Base-by-base conservation (phyloP, 2,329 filamentous ascomycete species). In the Emydomyces testavorans region DNA sequence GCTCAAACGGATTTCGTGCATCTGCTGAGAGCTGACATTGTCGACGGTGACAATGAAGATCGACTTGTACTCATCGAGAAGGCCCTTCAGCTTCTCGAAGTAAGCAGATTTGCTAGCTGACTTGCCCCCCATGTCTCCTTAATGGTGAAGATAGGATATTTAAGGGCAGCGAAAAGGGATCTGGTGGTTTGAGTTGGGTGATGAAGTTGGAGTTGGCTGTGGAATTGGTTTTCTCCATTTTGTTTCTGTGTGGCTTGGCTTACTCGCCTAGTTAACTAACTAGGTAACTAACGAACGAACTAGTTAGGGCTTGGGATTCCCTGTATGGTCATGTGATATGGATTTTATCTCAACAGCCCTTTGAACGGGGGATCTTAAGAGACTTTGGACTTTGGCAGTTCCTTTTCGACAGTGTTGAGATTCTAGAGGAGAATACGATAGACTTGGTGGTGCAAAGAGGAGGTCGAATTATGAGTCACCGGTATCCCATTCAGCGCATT, bases 11-110 rank as follows among this genome's bases (percentile, higher is more conserved):
- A 98, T 96, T 82, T 98, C 92, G 86, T 98, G 92, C 93, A 98
- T 98, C 83, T 98, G 93, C 82, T 98, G 92, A 62, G 92, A 98
- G 73, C 83, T 87, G 82, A 98, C 92, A 98, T 96, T 98, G 87
- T 96, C 86, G 69, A 90, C 83, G 68, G 69, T 81, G 72, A 94
- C 89, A 72, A 98, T 89, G 86, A 98, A 96, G 77, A 96, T 85
- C 67, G 85, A 90, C 72, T 80, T 81, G 84, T 93, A 96, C 71
- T 88, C 83, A 78, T 96, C 86, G 71, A 98, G 83, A 71, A 96
- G 82, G 73, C 72, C 72, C 83, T 95, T 94, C 72, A 98, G 88
- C 88, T 96, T 96, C 74, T 95, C 90, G 79, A 98, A 98, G 82
- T 98, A 94, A 71, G 72, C 85, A 71, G 86, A 80, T 82, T 96